Evolutionary conservation across 2,329 filamentous ascomycete species (phyloP), one percentile per base, ranked within the genome.

Genomic region (Sclerotinia spermophila): DNA sequence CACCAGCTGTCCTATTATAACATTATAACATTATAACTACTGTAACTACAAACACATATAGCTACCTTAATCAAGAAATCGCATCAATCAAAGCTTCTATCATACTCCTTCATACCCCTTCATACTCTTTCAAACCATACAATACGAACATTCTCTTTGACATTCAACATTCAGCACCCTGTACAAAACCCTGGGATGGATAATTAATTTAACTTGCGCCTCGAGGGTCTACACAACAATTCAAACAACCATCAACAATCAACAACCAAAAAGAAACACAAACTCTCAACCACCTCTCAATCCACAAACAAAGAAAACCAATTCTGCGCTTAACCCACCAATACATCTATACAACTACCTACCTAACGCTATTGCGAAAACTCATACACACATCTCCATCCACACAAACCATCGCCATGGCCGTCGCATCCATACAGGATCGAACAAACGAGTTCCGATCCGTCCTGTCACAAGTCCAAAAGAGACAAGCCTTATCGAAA

Each of bases 401-500:
- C 42, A 24, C 17, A n/a, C 5, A 45, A 65, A 27, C 69, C 45
- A 30, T 59, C 58, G 40, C 66, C 30, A 90, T 90, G 88, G 87
- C 87, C 71, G 85, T 89, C 79, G 80, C 86, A 72, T 95, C 94
- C 67, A 97, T 98, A 81, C 96, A 99, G 85, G 96, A 99, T 84
- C 93, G 96, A 79, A 99, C 96, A 71, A 87, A 89, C 79, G 96
- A 99, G 86, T 99, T 99, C 86, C 91, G 90, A 80, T 92, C 94
- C 74, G 96, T 98, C 78, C 88, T 98, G 73, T 85, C 88, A 60
- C 93, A 97, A 80, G 92, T 93, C 67, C 93, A 97, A 82, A 92
- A 90, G 79, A 88, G 90, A 74, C 89, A 96, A 78, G 89, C 90
- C 44, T 86, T 90, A 17, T 89, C 88, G 72, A 97, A 96, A 83